Conservation (phyloP, 1,284 basidiomycete genomes). For the Microbotryomycetes sp. region DNA sequence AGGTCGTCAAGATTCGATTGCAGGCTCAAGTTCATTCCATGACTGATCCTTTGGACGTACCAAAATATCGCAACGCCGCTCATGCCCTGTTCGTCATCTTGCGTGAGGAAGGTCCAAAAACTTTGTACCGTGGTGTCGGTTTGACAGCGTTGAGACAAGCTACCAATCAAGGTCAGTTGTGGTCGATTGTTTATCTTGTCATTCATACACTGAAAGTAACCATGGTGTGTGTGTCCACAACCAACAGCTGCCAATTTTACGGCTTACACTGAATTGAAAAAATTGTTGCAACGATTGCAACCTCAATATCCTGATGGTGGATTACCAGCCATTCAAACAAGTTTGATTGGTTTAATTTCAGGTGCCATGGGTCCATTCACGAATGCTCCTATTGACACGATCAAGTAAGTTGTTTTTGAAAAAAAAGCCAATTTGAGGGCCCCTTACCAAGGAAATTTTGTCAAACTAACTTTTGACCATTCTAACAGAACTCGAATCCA, state of each 20-base stretch:
- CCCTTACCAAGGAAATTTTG: too few relatives aligned
- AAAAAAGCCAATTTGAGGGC: too few relatives aligned
- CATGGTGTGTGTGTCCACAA: background rate
- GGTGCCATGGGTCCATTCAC: constrained; percentile 63
- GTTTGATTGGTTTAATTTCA: constrained; percentile 87
- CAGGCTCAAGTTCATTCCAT: constrained; percentile 98
- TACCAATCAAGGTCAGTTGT: constrained; percentile 80
- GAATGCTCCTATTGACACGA: constrained; percentile 38
- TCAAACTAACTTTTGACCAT: too few relatives aligned
- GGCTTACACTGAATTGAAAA: constrained; percentile 95
- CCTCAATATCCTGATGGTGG: constrained; percentile 56
- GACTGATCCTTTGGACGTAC: constrained; percentile 88
- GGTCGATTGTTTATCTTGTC: background rate
- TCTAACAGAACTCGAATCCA: constrained; percentile 48
- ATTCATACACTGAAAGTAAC: background rate
- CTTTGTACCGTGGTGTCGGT: constrained; percentile 87
- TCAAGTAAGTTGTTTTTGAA: constrained; percentile 29
- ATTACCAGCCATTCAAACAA: constrained; percentile 90
- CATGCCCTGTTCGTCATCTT: constrained; percentile 95
- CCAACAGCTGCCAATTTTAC: constrained; percentile 88
- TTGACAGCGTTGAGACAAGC: constrained; percentile 87
- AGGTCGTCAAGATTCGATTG: constrained; percentile 97
- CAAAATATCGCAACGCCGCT: constrained; percentile 91
- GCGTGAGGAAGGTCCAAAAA: constrained; percentile 78
- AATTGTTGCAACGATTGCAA: constrained; percentile 65